These are phyloP conservation scores for Vicia villosa DNA, from an alignment of 306 rosid species.

Conservation along the genomic window DNA sequence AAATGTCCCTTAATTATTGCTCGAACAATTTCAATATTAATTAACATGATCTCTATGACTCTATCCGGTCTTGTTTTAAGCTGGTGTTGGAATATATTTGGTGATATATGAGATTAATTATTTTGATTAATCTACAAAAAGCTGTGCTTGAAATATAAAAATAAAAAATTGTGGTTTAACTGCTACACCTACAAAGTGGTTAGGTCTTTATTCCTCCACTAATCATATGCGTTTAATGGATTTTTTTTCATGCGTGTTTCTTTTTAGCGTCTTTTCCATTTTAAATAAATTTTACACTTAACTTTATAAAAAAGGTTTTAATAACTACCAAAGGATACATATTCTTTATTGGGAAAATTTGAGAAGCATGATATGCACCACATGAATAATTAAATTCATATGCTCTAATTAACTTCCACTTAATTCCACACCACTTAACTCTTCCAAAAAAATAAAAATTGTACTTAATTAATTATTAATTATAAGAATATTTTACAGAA, in stretches of 20 bases:
- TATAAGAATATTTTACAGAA: too few species aligned
- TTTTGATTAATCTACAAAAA: slow-evolving; percentile 1
- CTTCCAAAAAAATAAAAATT: too few species aligned
- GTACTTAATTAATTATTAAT: neutral
- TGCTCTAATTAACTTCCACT: neutral
- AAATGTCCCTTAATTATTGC: neutral
- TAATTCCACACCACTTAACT: neutral
- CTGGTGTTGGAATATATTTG: slow-evolving; percentile 23
- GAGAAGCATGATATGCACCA: neutral
- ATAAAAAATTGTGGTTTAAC: slow-evolving; percentile 1
- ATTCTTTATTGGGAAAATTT: neutral
- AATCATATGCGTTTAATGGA: slow-evolving; percentile 3
- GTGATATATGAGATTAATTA: slow-evolving; percentile 1
- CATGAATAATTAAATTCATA: neutral
- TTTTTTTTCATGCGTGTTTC: neutral
- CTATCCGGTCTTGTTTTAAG: slow-evolving; percentile 5
- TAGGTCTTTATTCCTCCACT: slow-evolving; percentile 28
- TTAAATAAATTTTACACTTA: neutral
- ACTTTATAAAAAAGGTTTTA: slow-evolving; percentile 8
- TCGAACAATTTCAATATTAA: slow-evolving; percentile 15
- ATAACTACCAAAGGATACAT: neutral
- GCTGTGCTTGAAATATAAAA: neutral
- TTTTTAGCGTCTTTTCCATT: neutral
- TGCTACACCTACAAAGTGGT: slow-evolving; percentile 14
- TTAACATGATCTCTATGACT: neutral